These are phyloP conservation scores for Phialocephala subalpina DNA, from an alignment of 2,329 filamentous ascomycete genomes.

Conservation along the genomic window DNA sequence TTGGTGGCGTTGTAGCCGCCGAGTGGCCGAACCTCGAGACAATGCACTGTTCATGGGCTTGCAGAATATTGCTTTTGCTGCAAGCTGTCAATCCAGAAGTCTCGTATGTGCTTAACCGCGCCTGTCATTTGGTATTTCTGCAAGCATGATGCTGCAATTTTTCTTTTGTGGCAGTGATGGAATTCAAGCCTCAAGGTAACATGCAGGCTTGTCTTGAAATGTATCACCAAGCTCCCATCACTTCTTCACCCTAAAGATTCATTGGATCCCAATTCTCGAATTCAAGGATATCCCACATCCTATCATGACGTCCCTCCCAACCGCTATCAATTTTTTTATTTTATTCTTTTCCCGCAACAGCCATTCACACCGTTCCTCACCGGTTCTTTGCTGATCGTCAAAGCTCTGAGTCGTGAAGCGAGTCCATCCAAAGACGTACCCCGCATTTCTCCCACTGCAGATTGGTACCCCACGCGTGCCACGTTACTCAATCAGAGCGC, in stretches of 20 bases:
- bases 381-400: constrained; percentile 8
- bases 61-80: background rate
- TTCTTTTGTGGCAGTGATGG: constrained; percentile 9
- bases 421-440: constrained; percentile 24
- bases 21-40: constrained; percentile 10
- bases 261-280: background rate
- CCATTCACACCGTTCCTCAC: constrained; percentile 11
- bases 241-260: background rate
- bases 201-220: background rate
- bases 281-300: background rate
- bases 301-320: too few species aligned
- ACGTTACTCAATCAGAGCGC: constrained; percentile 27
- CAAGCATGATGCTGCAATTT: background rate
- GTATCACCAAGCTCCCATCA: background rate
- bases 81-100: background rate
- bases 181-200: background rate
- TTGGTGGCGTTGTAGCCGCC: background rate
- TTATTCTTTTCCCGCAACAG: background rate
- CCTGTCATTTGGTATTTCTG: background rate
- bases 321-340: background rate
- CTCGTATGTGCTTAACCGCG: constrained; percentile 7
- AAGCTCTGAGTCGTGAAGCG: constrained; percentile 15
- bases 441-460: constrained; percentile 24
- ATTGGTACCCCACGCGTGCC: constrained; percentile 35
- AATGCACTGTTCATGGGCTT: constrained; percentile 8